Evolutionary conservation across 768 basidiomycete genomes (phyloP).

Genomic region (Tricholoma bakamatsutake): DNA sequence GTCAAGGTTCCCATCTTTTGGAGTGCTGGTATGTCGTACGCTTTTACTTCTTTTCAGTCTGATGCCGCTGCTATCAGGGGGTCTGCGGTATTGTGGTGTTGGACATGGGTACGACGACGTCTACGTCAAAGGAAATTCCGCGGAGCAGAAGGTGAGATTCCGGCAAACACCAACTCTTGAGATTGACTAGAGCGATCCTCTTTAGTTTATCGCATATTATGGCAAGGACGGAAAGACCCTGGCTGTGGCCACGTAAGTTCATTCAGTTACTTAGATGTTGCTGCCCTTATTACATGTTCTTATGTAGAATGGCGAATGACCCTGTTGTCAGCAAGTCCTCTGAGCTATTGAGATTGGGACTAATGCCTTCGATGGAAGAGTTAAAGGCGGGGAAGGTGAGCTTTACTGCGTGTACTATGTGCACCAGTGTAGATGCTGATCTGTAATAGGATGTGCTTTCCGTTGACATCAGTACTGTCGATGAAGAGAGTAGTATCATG

Average conservation of each 20-base stretch:
- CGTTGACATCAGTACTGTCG: slow-evolving; percentile 33
- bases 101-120: slow-evolving; percentile 70
- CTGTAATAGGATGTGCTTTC: slow-evolving; percentile 31
- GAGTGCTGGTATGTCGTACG: slow-evolving; percentile 66
- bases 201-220: slow-evolving; percentile 78
- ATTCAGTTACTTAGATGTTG: not conserved
- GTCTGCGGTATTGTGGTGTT: slow-evolving; percentile 81
- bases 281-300: not conserved
- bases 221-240: slow-evolving; percentile 56
- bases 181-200: not conserved
- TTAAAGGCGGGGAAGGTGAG: slow-evolving; percentile 67
- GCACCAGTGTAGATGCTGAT: not conserved
- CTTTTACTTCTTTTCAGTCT: not conserved
- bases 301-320: slow-evolving; percentile 69
- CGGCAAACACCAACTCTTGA: not conserved
- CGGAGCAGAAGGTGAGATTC: slow-evolving; percentile 65
- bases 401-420: not conserved
- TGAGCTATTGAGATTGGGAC: slow-evolving; percentile 68
- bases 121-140: slow-evolving; percentile 68
- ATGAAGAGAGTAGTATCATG: slow-evolving; percentile 1
- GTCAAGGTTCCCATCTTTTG: slow-evolving; percentile 83
- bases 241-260: slow-evolving; percentile 56
- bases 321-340: slow-evolving; percentile 74
- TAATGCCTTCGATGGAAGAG: slow-evolving; percentile 77
- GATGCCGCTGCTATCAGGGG: slow-evolving; percentile 41